A percentile compares a stretch with the other conserved stretches of the same genome.
Conservation (phyloP, 176 grass and related monocot genomes). For the Avena insularis region DNA sequence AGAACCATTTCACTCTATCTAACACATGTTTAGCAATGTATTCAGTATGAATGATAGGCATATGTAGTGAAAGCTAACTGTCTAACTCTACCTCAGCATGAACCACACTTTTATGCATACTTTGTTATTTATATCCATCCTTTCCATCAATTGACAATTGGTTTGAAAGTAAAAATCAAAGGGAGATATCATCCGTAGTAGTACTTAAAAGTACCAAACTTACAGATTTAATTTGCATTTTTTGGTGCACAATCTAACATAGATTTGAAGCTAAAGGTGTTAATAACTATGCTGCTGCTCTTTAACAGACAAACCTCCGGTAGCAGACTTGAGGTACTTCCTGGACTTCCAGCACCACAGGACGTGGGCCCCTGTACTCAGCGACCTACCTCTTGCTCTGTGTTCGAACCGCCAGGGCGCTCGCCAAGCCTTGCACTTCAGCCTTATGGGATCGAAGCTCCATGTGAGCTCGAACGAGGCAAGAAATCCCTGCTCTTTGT, state of each 20-base stretch:
- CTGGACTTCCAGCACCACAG: slow-evolving; percentile 86
- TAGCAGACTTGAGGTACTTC: slow-evolving; percentile 78
- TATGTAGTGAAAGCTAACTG: too few species aligned
- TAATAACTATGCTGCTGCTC: not conserved
- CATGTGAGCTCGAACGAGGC: slow-evolving; percentile 73
- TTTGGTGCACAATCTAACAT: not conserved
- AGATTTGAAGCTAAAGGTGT: not conserved
- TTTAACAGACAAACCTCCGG: slow-evolving; percentile 76
- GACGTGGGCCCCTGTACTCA: slow-evolving; percentile 74
- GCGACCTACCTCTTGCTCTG: slow-evolving; percentile 73
- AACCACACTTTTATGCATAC: not conserved
- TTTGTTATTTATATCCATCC: not conserved
- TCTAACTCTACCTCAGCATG: too few species aligned
- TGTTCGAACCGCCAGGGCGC: slow-evolving; percentile 59
- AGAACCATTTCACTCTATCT: slow-evolving; percentile 2
- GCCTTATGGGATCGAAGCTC: slow-evolving; percentile 78
- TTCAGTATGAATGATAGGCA: too few species aligned
- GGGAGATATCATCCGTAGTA: not conserved
- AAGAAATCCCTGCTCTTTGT: not conserved
- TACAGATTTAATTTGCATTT: not conserved
- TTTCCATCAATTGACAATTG: not conserved
- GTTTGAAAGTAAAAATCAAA: not conserved
- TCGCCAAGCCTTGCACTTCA: slow-evolving; percentile 67
- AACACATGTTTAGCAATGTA: not conserved
- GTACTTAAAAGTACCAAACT: not conserved